These are phyloP conservation scores for Solanum piurae DNA, from an alignment of 257 asterid genomes.

Conservation along the genomic window DNA sequence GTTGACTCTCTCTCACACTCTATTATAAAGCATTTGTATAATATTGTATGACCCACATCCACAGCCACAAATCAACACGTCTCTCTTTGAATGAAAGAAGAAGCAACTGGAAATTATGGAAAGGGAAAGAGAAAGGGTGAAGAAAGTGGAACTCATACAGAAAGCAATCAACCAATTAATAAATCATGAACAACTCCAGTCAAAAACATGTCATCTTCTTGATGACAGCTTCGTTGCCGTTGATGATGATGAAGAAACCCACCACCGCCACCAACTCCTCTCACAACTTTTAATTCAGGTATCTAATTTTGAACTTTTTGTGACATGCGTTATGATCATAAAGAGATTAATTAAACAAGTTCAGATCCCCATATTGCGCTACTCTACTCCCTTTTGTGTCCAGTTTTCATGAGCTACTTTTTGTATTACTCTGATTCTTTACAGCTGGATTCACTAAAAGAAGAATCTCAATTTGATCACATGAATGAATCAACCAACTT, in stretches of 20 bases:
- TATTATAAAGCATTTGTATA: neutral
- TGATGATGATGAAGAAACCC: neutral
- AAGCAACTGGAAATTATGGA: neutral
- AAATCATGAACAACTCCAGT: slow-evolving; percentile 10
- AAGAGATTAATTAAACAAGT: no score
- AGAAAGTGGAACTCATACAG: slow-evolving; percentile 24
- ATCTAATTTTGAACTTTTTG: neutral
- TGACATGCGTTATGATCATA: neutral
- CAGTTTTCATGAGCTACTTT: neutral
- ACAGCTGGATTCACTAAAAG: slow-evolving; percentile 38
- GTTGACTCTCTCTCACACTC: neutral
- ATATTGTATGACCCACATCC: neutral
- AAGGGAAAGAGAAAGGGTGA: slow-evolving; percentile 18
- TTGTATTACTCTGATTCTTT: neutral
- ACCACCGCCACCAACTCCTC: slow-evolving; percentile 15
- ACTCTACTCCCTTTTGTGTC: neutral
- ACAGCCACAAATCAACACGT: neutral
- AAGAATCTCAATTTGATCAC: slow-evolving; percentile 3
- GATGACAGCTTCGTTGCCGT: slow-evolving; percentile 2
- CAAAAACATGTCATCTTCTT: slow-evolving; percentile 2
- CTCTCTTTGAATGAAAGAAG: neutral
- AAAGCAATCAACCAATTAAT: slow-evolving; percentile 18
- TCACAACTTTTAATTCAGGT: slow-evolving; percentile 36
- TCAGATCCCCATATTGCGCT: neutral
- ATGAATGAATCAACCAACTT: neutral